A percentile compares a stretch with the other conserved stretches of the same genome.
These are phyloP conservation scores for Steccherinum ochraceum DNA, from an alignment of 768 basidiomycete genomes.

Conservation along the genomic window DNA sequence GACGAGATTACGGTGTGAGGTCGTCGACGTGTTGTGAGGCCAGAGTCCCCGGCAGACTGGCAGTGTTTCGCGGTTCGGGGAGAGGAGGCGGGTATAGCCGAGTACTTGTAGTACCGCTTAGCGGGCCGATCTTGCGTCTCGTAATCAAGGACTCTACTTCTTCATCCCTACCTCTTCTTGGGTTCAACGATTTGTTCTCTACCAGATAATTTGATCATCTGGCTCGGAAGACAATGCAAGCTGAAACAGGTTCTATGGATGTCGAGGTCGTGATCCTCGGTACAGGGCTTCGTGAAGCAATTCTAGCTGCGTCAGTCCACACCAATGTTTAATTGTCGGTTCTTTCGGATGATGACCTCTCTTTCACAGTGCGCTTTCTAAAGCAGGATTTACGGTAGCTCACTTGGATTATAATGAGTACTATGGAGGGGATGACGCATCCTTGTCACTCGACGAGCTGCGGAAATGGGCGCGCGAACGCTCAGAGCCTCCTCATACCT, in stretches of 20 bases:
- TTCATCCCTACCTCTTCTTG: too few relatives aligned
- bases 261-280: not conserved
- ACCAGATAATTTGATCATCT: too few relatives aligned
- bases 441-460: conserved; percentile 77
- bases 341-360: not conserved
- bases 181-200: too few relatives aligned
- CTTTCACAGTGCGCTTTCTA: conserved; percentile 69
- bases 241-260: not conserved
- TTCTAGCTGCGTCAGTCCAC: not conserved
- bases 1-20: too few relatives aligned
- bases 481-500: conserved; percentile 8
- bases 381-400: conserved; percentile 80
- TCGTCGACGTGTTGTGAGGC: too few relatives aligned
- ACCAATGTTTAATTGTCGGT: not conserved
- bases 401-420: conserved; percentile 82
- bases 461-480: conserved; percentile 54
- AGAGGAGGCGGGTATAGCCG: too few relatives aligned
- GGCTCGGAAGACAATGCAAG: too few relatives aligned
- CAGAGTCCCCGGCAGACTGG: too few relatives aligned
- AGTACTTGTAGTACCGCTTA: too few relatives aligned
- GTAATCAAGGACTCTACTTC: too few relatives aligned
- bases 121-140: too few relatives aligned
- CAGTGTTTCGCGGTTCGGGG: too few relatives aligned
- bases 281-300: not conserved
- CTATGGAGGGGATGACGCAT: conserved; percentile 83